These are phyloP conservation scores for Punica granatum DNA, from an alignment of 345 rosid species.

Conservation along the genomic window DNA sequence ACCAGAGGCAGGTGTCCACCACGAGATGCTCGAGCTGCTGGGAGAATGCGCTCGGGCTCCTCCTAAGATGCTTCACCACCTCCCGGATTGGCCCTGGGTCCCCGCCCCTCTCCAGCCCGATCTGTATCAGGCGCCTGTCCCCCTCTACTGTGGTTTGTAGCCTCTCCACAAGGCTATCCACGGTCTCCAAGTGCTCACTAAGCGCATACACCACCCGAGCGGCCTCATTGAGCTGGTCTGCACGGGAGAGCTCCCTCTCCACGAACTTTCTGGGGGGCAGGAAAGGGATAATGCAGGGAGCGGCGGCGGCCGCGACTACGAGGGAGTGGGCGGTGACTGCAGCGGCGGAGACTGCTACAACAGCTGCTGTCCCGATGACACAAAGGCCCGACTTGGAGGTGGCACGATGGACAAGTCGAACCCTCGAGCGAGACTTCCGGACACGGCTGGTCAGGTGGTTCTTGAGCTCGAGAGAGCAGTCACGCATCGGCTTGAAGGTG, in stretches of 20 bases:
- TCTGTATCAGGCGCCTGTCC: slow-evolving; percentile 42
- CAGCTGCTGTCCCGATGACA: slow-evolving; percentile 39
- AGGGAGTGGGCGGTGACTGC: slow-evolving; percentile 49
- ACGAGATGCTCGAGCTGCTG: slow-evolving; percentile 50
- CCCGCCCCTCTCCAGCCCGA: slow-evolving; percentile 48
- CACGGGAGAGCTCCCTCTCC: slow-evolving; percentile 44
- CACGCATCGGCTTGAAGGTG: slow-evolving; percentile 39
- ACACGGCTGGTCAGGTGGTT: slow-evolving; percentile 41
- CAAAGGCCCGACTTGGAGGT: slow-evolving; percentile 44
- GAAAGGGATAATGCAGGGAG: slow-evolving; percentile 36
- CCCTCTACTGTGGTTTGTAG: slow-evolving; percentile 38
- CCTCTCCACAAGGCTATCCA: slow-evolving; percentile 48
- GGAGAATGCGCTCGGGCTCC: slow-evolving; percentile 32
- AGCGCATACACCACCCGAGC: slow-evolving; percentile 48
- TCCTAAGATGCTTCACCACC: slow-evolving; percentile 48
- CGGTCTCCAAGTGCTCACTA: slow-evolving; percentile 41
- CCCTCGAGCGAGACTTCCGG: slow-evolving; percentile 47
- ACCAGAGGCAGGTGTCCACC: slow-evolving; percentile 56
- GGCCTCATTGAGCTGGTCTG: slow-evolving; percentile 63
- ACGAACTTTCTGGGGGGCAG: slow-evolving; percentile 31
- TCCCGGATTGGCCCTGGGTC: slow-evolving; percentile 34
- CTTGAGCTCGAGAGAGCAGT: slow-evolving; percentile 50
- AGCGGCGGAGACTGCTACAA: slow-evolving; percentile 32
- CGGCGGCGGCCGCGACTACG: slow-evolving; percentile 32
- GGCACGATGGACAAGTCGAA: slow-evolving; percentile 35